Evolutionary conservation across 202 grass and related monocot species (phyloP), one percentile per base, ranked within the genome.

Genomic region (Zoysia matrella): DNA sequence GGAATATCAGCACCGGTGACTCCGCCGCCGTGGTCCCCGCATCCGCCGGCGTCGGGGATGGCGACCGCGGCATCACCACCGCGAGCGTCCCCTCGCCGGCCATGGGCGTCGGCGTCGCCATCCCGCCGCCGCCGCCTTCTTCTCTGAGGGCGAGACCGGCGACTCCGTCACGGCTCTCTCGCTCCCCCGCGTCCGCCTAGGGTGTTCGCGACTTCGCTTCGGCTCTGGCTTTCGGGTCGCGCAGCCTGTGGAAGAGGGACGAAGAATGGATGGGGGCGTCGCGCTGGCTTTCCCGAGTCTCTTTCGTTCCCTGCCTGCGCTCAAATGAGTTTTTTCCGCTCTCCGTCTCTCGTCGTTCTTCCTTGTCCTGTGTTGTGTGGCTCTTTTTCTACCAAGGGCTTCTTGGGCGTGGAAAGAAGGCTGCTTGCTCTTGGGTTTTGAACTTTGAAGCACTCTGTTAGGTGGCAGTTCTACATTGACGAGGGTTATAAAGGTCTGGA

Each of bases 1-100:
- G 86, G 75, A 97, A 91, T 67, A 97, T 89, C 40, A 97, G 82
- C 65, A 97, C 82, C 56, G 92, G 90, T 58, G 86, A 72, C 62
- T 85, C 87, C 49, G 89, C 74, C 39, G 94, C 86, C 67, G 89
- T 85, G 63, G 67, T 81, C 68, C 55, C 84, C 75, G 84, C 84
- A 44, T 75, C 75, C 67, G 77, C 42, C 66, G 76, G 6, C 56
- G 78, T 47, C 56, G 88, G n/a, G n/a, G 94, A 72, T 44, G 89
- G 79, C 47, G 77, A 78, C 48, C 84, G 84, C 64, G 88, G 88
- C 84, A 86, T 83, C 75, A 90, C 84, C 64, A 80, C 84, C 4
- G 75, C 84, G 44, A 90, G 84, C 65, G 83, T 79, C 64, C 88
- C 88, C 84, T 86, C 88, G 74, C 88, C 88, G 4, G 88, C 75